A percentile compares a stretch with the other conserved stretches of the same genome.
These are phyloP conservation scores for Aspergillus fructus DNA, from an alignment of 2,329 filamentous ascomycete genomes.

Conservation along the genomic window DNA sequence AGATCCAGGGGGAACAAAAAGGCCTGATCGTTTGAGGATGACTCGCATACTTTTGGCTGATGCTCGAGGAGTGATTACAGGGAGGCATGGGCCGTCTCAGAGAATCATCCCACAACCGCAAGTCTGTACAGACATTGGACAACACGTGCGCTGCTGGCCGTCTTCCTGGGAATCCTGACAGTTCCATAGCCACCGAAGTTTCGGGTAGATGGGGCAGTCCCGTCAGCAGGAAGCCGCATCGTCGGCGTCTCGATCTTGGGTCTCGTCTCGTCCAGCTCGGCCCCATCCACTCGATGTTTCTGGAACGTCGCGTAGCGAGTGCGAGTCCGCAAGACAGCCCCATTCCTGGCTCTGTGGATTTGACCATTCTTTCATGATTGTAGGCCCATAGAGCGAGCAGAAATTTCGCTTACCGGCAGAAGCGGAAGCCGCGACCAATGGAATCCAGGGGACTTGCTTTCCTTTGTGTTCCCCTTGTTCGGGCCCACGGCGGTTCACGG, in stretches of 20 bases:
- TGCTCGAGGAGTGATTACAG: constrained; percentile 14
- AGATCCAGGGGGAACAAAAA: background rate
- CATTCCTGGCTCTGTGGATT: background rate
- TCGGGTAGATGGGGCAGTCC: constrained; percentile 17
- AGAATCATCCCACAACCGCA: constrained; percentile 5
- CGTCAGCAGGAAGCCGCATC: constrained; percentile 10
- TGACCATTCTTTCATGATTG: background rate
- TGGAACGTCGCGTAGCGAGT: constrained; percentile 17
- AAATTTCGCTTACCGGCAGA: constrained; percentile 3
- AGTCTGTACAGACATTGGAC: background rate
- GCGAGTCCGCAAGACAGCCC: no score
- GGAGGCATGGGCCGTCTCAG: constrained; percentile 14
- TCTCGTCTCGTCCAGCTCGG: constrained; percentile 14
- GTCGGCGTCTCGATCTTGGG: constrained; percentile 21
- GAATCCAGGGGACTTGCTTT: background rate
- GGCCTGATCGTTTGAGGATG: constrained; percentile 6
- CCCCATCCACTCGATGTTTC: constrained; percentile 20
- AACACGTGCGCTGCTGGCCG: background rate
- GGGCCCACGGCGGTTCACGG: background rate
- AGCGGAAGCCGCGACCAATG: background rate
- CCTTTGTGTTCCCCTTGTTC: background rate
- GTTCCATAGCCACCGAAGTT: constrained; percentile 16
- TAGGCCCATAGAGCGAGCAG: background rate
- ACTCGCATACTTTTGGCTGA: constrained; percentile 7
- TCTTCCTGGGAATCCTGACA: background rate